Conservation (phyloP, 805 yeast genomes). For the Myxozyma neotropica region DNA sequence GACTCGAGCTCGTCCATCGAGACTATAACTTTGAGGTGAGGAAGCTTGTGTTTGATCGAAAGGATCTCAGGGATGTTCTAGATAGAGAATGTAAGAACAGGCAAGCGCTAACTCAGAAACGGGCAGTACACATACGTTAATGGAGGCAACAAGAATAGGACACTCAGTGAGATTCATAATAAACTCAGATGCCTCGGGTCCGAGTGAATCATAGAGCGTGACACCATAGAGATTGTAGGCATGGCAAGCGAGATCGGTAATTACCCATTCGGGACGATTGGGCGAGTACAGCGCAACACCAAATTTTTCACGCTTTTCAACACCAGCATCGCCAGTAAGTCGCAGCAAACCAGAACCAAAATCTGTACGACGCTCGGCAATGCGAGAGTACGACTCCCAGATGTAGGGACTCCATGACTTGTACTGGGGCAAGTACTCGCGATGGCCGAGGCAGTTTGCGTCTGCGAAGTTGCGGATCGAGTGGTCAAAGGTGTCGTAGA, state of each 20-base stretch:
- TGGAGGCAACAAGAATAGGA: slow-evolving; percentile 61
- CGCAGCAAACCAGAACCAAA: slow-evolving; percentile 61
- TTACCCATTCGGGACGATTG: slow-evolving; percentile 68
- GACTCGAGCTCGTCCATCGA: slow-evolving; percentile 54
- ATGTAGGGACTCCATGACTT: slow-evolving; percentile 50
- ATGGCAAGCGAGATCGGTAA: slow-evolving; percentile 68
- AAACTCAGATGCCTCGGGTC: slow-evolving; percentile 62
- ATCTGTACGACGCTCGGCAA: slow-evolving; percentile 49
- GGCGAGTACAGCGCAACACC: slow-evolving; percentile 59
- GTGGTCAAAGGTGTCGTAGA: slow-evolving; percentile 27
- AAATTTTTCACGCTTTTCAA: slow-evolving; percentile 47
- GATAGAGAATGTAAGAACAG: slow-evolving; percentile 39
- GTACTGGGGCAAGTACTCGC: slow-evolving; percentile 44
- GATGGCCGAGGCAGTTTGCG: slow-evolving; percentile 46
- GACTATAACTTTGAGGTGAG: slow-evolving; percentile 54
- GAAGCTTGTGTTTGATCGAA: slow-evolving; percentile 49
- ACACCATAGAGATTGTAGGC: slow-evolving; percentile 57
- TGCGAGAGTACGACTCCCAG: slow-evolving; percentile 49
- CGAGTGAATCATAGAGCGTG: slow-evolving; percentile 58
- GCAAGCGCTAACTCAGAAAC: neutral
- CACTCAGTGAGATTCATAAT: slow-evolving; percentile 63
- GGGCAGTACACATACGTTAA: slow-evolving; percentile 39
- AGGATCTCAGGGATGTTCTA: slow-evolving; percentile 51
- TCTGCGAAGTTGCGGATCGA: slow-evolving; percentile 22
- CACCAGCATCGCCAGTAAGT: slow-evolving; percentile 41